Evolutionary conservation across 1,284 basidiomycete genomes (phyloP).

Genomic region (Cryptococcus sp.): DNA sequence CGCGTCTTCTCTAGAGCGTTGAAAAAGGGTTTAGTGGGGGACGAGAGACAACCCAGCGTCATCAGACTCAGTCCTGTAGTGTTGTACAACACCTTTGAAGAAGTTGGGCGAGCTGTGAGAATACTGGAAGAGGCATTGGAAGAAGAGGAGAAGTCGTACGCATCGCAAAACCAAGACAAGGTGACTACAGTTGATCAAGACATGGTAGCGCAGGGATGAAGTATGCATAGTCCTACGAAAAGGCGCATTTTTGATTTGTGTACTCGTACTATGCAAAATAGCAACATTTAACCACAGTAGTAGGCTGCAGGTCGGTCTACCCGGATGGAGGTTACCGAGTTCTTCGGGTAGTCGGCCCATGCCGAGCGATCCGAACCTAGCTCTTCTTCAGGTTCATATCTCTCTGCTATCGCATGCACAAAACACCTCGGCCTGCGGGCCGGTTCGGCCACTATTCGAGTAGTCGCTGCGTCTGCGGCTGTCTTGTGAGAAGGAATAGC

Average conservation of each 20-base stretch:
- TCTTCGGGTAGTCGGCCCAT: no score
- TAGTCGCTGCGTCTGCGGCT: no score
- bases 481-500: no score
- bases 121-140: constrained; percentile 61
- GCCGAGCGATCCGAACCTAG: no score
- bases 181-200: constrained; percentile 4
- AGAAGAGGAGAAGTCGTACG: constrained; percentile 30
- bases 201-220: constrained; percentile 11
- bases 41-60: constrained; percentile 85
- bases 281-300: no score
- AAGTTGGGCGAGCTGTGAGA: constrained; percentile 68
- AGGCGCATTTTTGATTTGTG: neutral
- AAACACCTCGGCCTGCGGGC: no score
- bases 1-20: constrained; percentile 65
- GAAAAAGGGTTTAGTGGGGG: constrained; percentile 76
- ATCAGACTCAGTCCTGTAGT: constrained; percentile 82
- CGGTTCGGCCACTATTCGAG: no score
- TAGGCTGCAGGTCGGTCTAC: neutral
- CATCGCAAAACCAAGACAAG: neutral
- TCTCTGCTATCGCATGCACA: no score
- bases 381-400: no score
- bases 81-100: constrained; percentile 77
- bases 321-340: no score
- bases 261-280: neutral
- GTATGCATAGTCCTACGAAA: neutral